Evolutionary conservation across 2,329 filamentous ascomycete species (phyloP), one percentile per base, ranked within the genome.

Genomic region (Penicillium olsonii): DNA sequence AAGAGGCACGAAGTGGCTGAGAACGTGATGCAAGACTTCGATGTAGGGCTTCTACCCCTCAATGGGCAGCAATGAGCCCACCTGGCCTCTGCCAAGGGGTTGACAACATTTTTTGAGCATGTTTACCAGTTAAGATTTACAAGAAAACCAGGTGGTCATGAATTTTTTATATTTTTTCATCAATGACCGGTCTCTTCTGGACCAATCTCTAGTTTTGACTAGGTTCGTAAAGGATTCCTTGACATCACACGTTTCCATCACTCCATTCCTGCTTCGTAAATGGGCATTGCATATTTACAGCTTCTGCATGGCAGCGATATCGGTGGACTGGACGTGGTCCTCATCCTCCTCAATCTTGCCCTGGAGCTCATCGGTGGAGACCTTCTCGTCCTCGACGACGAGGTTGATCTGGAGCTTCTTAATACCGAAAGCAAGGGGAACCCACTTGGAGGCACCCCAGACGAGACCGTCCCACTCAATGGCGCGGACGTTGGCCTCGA

Each of bases 391-490:
- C 82, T 97, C 94, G 60, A 97, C 80, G 66, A 97, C 91, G 64
- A 97, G 78, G 87, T 90, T 97, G 82, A 99, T 95, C 84, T 97
- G 92, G 59, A 99, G 86, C 85, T 97, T 97, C 84, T 89, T 94
- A 82, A 99, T 95, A 82, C 94, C 94, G 83, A 90, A 99, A 69
- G 92, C 92, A 67, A 99, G 87, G 61, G 92, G 75, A 44, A 95
- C 87, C 60, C 96, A 81, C 82, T 94, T 89, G 74, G 88, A 92
- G 60, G 81, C 85, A 85, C 92, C 92, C 94, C 94, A 99, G 59
- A 95, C 86, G 56, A 99, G 89, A 78, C 94, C 94, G 42, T 97
- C 92, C 82, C 88, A 85, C 77, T 92, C 84, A 64, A 97, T 92
- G 61, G 79, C 75, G 68, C 90, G 88, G 64, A 97, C 92, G 59